A percentile compares a stretch with the other conserved stretches of the same genome.
Conservation (phyloP, 140 eudicot genomes). For the Erigeron philadelphicus region DNA sequence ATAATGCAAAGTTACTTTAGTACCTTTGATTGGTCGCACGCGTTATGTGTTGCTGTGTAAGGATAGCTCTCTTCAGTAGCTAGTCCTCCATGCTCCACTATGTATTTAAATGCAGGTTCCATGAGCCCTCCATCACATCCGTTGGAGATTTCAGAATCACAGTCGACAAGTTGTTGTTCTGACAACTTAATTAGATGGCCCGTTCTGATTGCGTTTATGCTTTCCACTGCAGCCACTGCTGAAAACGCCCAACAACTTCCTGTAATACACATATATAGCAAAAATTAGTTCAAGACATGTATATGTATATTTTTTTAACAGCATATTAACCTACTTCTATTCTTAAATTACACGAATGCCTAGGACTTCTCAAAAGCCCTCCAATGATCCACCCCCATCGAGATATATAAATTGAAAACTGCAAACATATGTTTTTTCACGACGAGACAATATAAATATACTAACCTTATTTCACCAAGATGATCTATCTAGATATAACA, state of each 20-base stretch:
- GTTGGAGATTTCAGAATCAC: not conserved
- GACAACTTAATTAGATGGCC: constrained; percentile 3
- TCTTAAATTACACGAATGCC: no score
- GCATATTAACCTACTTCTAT: no score
- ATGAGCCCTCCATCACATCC: constrained; percentile 22
- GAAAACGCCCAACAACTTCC: constrained; percentile 33
- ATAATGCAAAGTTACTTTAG: not conserved
- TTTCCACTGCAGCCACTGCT: constrained; percentile 27
- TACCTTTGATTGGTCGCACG: constrained; percentile 49
- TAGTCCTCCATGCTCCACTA: constrained; percentile 56
- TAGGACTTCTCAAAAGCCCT: no score
- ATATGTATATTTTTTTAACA: no score
- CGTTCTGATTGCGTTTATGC: constrained; percentile 44
- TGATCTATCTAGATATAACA: not conserved
- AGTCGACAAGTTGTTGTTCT: constrained; percentile 22
- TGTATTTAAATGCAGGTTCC: constrained; percentile 48
- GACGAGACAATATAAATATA: not conserved
- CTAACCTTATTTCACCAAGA: not conserved
- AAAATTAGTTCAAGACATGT: no score
- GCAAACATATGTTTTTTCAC: not conserved
- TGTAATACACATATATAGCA: no score
- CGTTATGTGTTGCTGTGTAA: constrained; percentile 43
- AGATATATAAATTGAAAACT: no score
- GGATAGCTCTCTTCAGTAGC: constrained; percentile 58
- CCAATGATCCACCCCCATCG: no score